These are phyloP conservation scores for Vaucheria bursata DNA, from an alignment of 352 stramenopile genomes.

Conservation along the genomic window DNA sequence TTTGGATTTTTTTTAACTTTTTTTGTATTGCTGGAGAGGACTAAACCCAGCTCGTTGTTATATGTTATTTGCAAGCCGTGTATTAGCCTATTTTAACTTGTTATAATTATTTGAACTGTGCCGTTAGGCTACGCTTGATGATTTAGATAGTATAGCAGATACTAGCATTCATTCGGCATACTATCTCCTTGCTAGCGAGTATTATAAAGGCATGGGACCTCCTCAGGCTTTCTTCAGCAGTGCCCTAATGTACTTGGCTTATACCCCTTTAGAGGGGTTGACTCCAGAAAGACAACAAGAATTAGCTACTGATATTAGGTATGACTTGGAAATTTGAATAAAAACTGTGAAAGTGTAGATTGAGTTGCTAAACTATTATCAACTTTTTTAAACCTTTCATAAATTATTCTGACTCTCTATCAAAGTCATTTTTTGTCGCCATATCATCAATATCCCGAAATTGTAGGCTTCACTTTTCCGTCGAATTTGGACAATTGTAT, in stretches of 20 bases:
- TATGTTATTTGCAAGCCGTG: too few relatives aligned
- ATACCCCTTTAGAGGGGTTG: conserved; percentile 82
- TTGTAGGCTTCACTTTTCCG: too few relatives aligned
- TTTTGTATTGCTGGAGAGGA: too few relatives aligned
- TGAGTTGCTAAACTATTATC: neutral
- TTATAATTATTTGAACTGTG: too few relatives aligned
- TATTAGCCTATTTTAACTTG: too few relatives aligned
- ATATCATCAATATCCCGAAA: too few relatives aligned
- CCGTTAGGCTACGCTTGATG: neutral
- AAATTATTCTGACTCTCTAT: too few relatives aligned
- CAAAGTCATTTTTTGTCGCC: too few relatives aligned
- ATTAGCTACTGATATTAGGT: conserved; percentile 70
- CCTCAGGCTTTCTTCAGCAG: conserved; percentile 92
- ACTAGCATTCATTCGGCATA: conserved; percentile 83
- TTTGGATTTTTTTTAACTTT: too few relatives aligned
- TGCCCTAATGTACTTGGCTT: conserved; percentile 88
- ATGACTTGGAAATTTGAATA: neutral
- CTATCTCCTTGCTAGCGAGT: conserved; percentile 75
- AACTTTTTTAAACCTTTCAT: neutral
- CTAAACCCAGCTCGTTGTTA: too few relatives aligned
- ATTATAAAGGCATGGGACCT: conserved; percentile 78
- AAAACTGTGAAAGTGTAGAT: neutral
- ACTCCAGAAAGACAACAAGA: conserved; percentile 64
- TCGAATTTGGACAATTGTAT: too few relatives aligned
- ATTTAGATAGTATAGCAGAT: conserved; percentile 50